Evolutionary conservation across 768 basidiomycete genomes (phyloP), one percentile per base, ranked within the genome.

Genomic region (Jaapia argillacea): DNA sequence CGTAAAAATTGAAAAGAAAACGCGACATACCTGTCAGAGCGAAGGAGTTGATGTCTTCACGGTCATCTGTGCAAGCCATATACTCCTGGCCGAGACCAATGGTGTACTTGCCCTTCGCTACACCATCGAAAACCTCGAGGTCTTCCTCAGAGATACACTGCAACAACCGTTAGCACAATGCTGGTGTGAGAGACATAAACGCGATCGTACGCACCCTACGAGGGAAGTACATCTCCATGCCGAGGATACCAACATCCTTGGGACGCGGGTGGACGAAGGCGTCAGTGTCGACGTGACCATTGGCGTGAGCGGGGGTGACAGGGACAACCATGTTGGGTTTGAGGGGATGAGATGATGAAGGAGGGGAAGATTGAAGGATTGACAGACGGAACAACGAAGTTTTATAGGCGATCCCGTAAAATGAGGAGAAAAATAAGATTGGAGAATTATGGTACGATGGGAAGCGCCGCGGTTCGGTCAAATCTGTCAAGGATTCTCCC

Each of bases 61-160:
- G 81, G 74, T 99, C 96, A 60, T 97, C 93, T 46, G 86, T 86
- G 78, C 89, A 98, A 25, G 94, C 91, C 96, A 99, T 99, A 72
- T 81, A 91, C 62, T 93, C 81, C 63, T 94, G 90, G 45, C 93
- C 96, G 28, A 99, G 81, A 59, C 96, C 96, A 61, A 98, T 96
- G 51, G 96, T 99, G 71, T 99, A 98, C 69, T 98, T 98, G 47
- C 96, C 96, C 57, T 87, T 79, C 45, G 89, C 69, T 36, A 97
- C 94, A 55, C 87, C 87, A 56, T 98, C 94, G 63, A 85, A 98
- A 44, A 72, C 81, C 62, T 98, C 94, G 40, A 99, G 81, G 51
- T 87, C 93, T 42, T 83, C 79, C 67, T 98, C 92, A 6, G 92
- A 92, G 68, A 99, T 86, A 67, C 93, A 96, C 84, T 96, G 41